These are phyloP conservation scores for Pichia rugopelliculosa DNA, from an alignment of 805 yeast genomes.

Conservation along the genomic window DNA sequence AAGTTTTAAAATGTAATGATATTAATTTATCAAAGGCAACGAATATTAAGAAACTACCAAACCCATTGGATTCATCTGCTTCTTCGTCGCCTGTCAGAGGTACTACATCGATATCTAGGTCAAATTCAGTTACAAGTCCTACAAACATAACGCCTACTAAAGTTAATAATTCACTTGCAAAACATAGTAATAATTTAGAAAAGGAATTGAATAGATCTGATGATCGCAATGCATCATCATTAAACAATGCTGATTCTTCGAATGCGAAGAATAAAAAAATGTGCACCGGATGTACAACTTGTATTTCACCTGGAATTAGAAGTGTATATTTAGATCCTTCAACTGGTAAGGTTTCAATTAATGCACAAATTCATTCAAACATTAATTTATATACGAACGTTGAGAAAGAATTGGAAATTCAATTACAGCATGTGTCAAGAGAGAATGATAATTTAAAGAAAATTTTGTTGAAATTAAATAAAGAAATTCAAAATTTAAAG, in stretches of 20 bases:
- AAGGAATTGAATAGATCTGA: neutral
- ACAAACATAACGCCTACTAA: neutral
- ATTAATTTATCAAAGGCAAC: neutral
- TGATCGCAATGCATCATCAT: neutral
- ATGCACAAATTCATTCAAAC: slow-evolving; percentile 32
- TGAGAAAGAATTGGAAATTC: slow-evolving; percentile 28
- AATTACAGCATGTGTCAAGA: slow-evolving; percentile 35
- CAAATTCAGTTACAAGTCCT: neutral
- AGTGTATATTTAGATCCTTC: slow-evolving; percentile 11
- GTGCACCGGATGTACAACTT: slow-evolving; percentile 5
- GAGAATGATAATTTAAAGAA: slow-evolving; percentile 39
- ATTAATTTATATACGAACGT: slow-evolving; percentile 27
- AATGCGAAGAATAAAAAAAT: neutral
- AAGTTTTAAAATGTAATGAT: neutral
- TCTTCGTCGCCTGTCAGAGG: neutral
- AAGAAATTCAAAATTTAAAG: slow-evolving; percentile 31
- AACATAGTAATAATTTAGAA: neutral
- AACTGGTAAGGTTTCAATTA: slow-evolving; percentile 19
- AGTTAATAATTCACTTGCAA: neutral
- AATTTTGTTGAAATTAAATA: slow-evolving; percentile 32
- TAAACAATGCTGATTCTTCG: neutral
- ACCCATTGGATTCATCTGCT: neutral
- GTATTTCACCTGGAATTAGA: slow-evolving; percentile 9
- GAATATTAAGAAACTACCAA: neutral
- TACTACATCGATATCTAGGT: neutral